Evolutionary conservation across 208 protist species (phyloP).

Genomic region (Acanthamoeba sp.): DNA sequence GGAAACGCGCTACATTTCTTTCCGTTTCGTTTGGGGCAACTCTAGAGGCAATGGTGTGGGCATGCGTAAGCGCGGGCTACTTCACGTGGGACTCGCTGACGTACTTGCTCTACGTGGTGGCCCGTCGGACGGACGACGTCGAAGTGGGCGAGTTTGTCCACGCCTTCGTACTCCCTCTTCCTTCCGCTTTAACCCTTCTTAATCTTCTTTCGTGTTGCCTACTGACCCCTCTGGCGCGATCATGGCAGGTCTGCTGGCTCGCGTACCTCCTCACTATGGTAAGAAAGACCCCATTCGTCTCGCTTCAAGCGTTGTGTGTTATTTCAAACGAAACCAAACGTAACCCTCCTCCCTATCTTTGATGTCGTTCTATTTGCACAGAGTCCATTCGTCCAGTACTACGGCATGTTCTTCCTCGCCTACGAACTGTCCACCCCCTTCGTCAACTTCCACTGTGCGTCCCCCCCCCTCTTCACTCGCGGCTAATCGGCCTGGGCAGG

Average conservation of each 20-base stretch:
- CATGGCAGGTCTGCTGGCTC: conserved; percentile 4
- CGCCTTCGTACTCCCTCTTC: conserved; percentile 3
- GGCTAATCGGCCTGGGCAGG: no score
- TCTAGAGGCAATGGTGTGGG: conserved; percentile 27
- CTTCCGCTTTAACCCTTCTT: not conserved
- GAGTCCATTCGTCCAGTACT: conserved; percentile 19
- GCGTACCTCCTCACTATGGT: conserved; percentile 23
- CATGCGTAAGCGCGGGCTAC: conserved; percentile 24
- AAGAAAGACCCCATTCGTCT: not conserved
- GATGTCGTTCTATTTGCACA: not conserved
- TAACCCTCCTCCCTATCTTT: not conserved
- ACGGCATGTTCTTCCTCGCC: conserved; percentile 48
- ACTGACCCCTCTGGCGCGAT: no score
- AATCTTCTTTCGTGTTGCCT: no score
- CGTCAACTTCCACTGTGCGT: conserved; percentile 42
- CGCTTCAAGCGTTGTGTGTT: not conserved
- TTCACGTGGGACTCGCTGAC: conserved; percentile 58
- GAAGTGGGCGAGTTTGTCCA: conserved; percentile 20
- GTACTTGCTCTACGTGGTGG: conserved; percentile 27
- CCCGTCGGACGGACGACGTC: conserved; percentile 35
- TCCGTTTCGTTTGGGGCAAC: no score
- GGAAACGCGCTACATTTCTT: no score
- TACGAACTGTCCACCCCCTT: conserved; percentile 49
- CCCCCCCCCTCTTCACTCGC: no score
- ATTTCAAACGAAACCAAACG: not conserved